These are phyloP conservation scores for Eucalyptus tenuipes DNA, from an alignment of 345 rosid genomes.

Conservation along the genomic window DNA sequence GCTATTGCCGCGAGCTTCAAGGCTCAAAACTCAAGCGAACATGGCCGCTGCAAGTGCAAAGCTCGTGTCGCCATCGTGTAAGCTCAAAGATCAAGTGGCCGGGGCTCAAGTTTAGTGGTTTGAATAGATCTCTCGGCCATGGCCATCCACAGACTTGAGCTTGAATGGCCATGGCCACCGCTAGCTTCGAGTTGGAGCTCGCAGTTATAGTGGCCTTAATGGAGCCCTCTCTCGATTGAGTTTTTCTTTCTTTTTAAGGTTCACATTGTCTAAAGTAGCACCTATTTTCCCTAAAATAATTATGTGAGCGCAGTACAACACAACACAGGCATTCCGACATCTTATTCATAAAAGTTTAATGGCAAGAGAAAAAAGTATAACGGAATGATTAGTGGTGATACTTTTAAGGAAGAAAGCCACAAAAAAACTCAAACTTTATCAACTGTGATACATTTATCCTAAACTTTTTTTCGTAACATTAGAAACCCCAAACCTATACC, in stretches of 20 bases:
- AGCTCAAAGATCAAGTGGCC: not conserved
- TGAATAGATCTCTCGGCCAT: not conserved
- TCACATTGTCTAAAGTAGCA: not conserved
- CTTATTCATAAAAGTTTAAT: too few species aligned
- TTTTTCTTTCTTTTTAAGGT: not conserved
- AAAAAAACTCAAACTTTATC: too few species aligned
- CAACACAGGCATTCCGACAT: not conserved
- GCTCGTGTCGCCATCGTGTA: not conserved
- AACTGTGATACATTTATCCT: too few species aligned
- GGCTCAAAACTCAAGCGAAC: not conserved
- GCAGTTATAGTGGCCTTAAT: not conserved
- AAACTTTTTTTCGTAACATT: too few species aligned
- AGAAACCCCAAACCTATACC: too few species aligned
- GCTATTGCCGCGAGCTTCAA: not conserved
- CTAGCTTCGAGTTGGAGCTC: not conserved
- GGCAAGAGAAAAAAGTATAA: too few species aligned
- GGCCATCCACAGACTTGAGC: not conserved
- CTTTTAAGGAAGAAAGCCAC: too few species aligned
- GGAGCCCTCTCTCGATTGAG: slow-evolving; percentile 5
- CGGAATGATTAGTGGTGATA: too few species aligned
- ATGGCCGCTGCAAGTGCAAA: not conserved
- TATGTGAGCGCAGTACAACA: not conserved
- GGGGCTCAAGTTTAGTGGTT: not conserved
- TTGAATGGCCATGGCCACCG: not conserved
- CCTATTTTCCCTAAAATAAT: not conserved